A percentile compares a stretch with the other conserved stretches of the same genome.
These are phyloP conservation scores for Pinus tabuliformis DNA, from an alignment of 75 land plant genomes.

Conservation along the genomic window DNA sequence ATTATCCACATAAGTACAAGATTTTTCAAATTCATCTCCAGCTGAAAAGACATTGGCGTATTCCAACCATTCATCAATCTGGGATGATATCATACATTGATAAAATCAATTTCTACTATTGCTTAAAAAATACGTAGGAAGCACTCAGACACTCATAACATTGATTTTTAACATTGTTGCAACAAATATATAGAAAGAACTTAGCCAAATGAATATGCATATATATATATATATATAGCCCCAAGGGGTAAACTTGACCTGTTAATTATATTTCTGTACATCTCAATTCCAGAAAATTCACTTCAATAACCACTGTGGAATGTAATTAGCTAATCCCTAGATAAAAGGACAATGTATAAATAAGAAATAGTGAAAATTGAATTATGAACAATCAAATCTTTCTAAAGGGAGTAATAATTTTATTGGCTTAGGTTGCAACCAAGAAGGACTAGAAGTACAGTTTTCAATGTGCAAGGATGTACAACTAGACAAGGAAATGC, in stretches of 20 bases:
- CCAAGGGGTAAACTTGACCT: too few relatives aligned
- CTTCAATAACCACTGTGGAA: neutral
- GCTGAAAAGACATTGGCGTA: conserved; percentile 56
- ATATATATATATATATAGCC: neutral
- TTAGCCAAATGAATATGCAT: neutral
- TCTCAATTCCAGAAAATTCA: neutral
- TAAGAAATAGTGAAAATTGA: neutral
- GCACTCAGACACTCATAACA: neutral
- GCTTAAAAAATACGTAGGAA: neutral
- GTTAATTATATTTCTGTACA: neutral
- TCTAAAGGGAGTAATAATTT: neutral
- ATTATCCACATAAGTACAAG: conserved; percentile 53
- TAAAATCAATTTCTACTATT: neutral
- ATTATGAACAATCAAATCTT: neutral
- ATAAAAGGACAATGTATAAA: neutral
- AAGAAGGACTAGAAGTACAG: neutral
- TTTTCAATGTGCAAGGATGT: neutral
- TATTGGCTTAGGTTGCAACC: neutral
- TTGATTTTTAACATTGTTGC: too few relatives aligned
- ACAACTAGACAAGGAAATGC: too few relatives aligned
- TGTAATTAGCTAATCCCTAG: neutral
- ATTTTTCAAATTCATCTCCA: conserved; percentile 86
- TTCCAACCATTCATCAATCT: conserved; percentile 92
- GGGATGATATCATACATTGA: neutral
- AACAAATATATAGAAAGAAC: too few relatives aligned